These are phyloP conservation scores for Aquilaria sinensis DNA, from an alignment of 345 rosid species.

Conservation along the genomic window DNA sequence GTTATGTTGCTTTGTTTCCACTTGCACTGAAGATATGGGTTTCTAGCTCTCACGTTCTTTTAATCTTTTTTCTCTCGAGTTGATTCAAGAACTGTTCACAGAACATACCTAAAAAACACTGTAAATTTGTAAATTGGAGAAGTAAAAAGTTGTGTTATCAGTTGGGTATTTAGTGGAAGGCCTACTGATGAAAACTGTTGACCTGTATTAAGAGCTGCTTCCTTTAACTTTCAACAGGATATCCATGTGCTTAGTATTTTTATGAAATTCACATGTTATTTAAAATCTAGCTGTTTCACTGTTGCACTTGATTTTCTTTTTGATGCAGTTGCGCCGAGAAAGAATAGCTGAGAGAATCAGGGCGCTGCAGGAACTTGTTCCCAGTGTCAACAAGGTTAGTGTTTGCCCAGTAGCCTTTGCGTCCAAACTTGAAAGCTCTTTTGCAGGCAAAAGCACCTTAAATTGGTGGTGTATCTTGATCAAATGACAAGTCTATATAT, in stretches of 20 bases:
- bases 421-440: not conserved
- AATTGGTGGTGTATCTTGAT: not conserved
- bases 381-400: conserved; percentile 92
- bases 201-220: no score
- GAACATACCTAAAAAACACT: no score
- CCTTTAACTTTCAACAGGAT: not conserved
- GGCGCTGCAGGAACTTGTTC: conserved; percentile 96
- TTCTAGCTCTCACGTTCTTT: no score
- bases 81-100: no score
- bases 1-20: no score
- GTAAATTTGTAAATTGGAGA: no score
- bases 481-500: not conserved
- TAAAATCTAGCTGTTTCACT: not conserved
- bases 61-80: no score
- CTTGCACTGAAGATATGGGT: no score
- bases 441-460: no score
- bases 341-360: conserved; percentile 98
- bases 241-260: not conserved
- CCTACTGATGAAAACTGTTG: not conserved
- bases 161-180: not conserved
- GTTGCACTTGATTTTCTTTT: conserved; percentile 10
- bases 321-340: conserved; percentile 84
- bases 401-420: not conserved
- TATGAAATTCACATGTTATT: not conserved
- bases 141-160: no score